A percentile compares a stretch with the other conserved stretches of the same genome.
Conservation (phyloP, 2,329 filamentous ascomycete species). For the Pestalotiopsis sp. region DNA sequence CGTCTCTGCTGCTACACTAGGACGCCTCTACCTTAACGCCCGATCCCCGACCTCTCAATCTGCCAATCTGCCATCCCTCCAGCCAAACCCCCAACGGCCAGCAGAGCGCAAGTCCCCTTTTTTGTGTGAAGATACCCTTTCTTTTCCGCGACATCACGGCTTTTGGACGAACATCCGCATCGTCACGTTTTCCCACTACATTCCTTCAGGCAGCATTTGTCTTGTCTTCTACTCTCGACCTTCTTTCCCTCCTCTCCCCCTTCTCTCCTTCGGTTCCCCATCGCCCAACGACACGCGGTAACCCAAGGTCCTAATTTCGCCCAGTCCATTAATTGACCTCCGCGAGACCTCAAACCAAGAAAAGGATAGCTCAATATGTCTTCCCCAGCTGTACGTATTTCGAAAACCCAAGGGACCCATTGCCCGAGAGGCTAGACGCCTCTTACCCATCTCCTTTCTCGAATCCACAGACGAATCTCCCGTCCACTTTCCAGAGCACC, state of each 20-base stretch:
- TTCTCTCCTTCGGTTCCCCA: not conserved
- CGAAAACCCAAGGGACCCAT: not conserved
- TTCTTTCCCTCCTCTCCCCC: not conserved
- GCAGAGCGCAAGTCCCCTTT: conserved; percentile 14
- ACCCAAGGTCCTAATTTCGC: not conserved
- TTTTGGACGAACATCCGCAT: conserved; percentile 12
- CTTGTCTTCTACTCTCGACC: not conserved
- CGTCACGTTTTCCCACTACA: conserved; percentile 5
- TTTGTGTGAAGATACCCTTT: conserved; percentile 15
- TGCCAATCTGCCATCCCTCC: conserved; percentile 3
- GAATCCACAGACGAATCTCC: not conserved
- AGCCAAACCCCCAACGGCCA: conserved; percentile 8
- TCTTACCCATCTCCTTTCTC: conserved; percentile 1
- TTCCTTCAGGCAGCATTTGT: not conserved
- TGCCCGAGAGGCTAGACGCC: not conserved
- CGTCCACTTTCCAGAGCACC: not conserved
- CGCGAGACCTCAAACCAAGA: conserved; percentile 2
- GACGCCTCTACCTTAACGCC: not conserved
- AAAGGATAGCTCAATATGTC: conserved; percentile 35
- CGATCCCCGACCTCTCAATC: conserved; percentile 12
- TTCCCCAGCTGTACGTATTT: conserved; percentile 35
- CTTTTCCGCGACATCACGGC: conserved; percentile 14
- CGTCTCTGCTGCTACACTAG: not conserved
- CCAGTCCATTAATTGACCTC: conserved; percentile 2
- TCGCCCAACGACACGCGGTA: not conserved